Evolutionary conservation across 805 yeast species (phyloP), one percentile per base, ranked within the genome.

Genomic region (Pichia californica): DNA sequence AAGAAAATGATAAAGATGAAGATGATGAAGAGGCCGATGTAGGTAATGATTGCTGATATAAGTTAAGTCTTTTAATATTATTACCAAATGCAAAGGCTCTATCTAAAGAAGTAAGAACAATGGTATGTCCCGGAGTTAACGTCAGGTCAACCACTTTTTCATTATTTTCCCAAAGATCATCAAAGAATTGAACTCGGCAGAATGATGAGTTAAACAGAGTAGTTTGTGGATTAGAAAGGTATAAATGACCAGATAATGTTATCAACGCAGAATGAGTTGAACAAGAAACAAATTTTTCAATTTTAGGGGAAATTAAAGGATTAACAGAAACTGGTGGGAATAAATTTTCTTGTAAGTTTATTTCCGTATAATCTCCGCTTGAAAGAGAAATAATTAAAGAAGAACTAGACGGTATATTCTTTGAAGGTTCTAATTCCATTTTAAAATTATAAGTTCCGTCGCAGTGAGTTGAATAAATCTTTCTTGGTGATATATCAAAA

Each of bases 21-120:
- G 50, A 43, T 4, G 48, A 42, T 1, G 46, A 42, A 3, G 48
- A 62, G n/a, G n/a, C n/a, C 10, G 64, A 58, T 2, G 63, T 41
- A 2, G 25, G n/a, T n/a, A n/a, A n/a, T n/a, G n/a, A 23, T 23
- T 23, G 25, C 15, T 15, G 45, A 15, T 40, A 37, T 14, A 46
- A 27, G 16, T 40, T 25, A 3, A 34, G 13, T 3, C 51, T 45
- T 40, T 21, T 30, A 15, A 70, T 67, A 54, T 86, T 86, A 47
- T 77, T 69, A 0, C 97, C 97, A 95, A 96, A 89, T 0, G 88
- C 62, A 48, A 69, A 83, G 2, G 87, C 65, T n/a, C 71, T 71
- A 31, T 79, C 78, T 14, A 61, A 51, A 0, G 63, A 54, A 0
- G 83, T 73, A 18, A 84, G 52, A 0, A 74, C 82, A 9, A 88